These are phyloP conservation scores for Chenopodium formosanum DNA, from an alignment of 148 eudicot genomes.

Conservation along the genomic window DNA sequence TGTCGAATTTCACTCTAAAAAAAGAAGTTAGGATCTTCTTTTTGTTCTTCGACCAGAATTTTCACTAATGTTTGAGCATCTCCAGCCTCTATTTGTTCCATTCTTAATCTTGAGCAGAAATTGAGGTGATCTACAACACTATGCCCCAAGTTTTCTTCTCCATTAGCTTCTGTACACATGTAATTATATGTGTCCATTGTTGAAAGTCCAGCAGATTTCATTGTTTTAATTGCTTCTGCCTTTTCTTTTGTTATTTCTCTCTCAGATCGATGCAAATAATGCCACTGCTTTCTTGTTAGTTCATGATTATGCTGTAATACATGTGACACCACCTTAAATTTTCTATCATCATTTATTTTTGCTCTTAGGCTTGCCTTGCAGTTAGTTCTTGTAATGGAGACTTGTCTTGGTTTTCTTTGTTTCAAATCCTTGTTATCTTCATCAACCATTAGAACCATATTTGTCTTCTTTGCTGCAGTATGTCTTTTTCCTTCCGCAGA, in stretches of 20 bases:
- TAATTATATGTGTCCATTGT: background rate
- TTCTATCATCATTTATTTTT: background rate
- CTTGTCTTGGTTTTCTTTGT: background rate
- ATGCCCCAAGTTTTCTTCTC: background rate
- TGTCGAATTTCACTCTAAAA: background rate
- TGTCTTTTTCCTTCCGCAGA: no score
- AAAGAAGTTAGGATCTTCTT: background rate
- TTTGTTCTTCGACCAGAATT: background rate
- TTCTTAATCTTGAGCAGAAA: background rate
- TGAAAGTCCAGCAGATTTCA: background rate
- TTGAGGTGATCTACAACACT: background rate
- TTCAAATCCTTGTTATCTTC: background rate
- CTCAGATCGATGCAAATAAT: background rate
- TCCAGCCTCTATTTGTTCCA: background rate
- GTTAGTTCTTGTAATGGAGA: background rate
- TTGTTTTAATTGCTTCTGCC: background rate
- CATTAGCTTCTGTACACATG: background rate
- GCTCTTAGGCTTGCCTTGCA: background rate
- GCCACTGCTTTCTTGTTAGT: background rate
- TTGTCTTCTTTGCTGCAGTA: no score
- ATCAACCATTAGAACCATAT: no score
- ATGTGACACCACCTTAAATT: background rate
- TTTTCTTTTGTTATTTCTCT: background rate
- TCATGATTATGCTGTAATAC: background rate
- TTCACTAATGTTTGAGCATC: background rate